phyloP scores from a whole-genome alignment of 1,139 yeast species.

The Geotrichum reessii region DNA sequence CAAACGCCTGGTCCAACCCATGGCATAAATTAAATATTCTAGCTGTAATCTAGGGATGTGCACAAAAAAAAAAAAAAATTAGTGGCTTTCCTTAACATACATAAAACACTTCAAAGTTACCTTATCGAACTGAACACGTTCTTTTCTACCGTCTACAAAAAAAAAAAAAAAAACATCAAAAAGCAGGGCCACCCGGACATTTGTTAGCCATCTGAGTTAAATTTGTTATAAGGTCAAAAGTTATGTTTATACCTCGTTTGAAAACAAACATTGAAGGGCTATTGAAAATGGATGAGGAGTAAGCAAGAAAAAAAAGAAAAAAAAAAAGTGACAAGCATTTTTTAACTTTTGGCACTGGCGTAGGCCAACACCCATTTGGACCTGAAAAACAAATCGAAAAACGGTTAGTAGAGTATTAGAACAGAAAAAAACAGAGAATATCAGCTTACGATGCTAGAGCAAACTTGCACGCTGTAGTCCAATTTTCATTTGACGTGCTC shows the following conservation, averaged over 20 bases:
- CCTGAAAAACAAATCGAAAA: conserved; percentile 7
- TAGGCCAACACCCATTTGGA: conserved; percentile 41
- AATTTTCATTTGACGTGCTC: conserved; percentile 58
- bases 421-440: neutral
- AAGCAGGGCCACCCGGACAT: neutral
- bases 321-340: neutral
- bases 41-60: conserved; percentile 41
- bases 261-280: conserved; percentile 35
- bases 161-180: neutral
- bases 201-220: neutral
- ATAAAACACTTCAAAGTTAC: conserved; percentile 18
- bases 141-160: conserved; percentile 53
- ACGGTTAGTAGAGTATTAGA: neutral
- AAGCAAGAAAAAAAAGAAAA: neutral
- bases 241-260: conserved; percentile 33
- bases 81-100: neutral
- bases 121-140: conserved; percentile 65
- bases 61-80: neutral
- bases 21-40: conserved; percentile 51
- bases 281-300: neutral
- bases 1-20: conserved; percentile 60
- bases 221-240: no score
- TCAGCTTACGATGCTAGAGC: conserved; percentile 52
- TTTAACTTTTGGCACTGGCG: conserved; percentile 26
- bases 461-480: conserved; percentile 89